Percentiles rank a stretch among this genome's conserved stretches.
Conservation (phyloP, 495 filamentous ascomycete genomes). For the Daldinia caldariorum region DNA sequence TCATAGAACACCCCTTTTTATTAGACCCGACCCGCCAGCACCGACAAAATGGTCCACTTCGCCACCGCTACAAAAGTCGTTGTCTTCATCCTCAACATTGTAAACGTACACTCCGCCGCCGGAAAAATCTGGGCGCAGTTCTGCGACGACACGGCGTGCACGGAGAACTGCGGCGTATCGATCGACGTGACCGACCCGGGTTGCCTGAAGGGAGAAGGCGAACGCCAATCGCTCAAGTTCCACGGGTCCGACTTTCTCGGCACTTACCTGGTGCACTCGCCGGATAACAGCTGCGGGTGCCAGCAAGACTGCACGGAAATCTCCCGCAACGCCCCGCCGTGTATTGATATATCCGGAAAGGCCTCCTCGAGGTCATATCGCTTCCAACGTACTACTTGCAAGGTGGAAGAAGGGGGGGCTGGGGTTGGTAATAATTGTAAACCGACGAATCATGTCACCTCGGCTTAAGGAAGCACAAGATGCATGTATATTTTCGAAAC, state of each 20-base stretch:
- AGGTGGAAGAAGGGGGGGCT: slow-evolving; percentile 16
- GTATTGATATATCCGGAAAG: slow-evolving; percentile 27
- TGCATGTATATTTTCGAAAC: not conserved
- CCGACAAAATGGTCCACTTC: not conserved
- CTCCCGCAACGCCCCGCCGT: slow-evolving; percentile 14
- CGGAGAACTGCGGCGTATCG: slow-evolving; percentile 29
- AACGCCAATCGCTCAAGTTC: slow-evolving; percentile 21
- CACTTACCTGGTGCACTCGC: slow-evolving; percentile 30
- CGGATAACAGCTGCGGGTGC: slow-evolving; percentile 22
- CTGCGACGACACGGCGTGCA: slow-evolving; percentile 32
- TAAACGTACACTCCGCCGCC: slow-evolving; percentile 7
- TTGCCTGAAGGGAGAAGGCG: slow-evolving; percentile 11
- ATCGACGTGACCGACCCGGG: slow-evolving; percentile 22
- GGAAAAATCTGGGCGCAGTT: slow-evolving; percentile 31
- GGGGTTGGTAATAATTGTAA: slow-evolving; percentile 27
- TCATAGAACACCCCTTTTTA: not conserved
- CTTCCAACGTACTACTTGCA: slow-evolving; percentile 30
- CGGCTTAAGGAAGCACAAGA: not conserved
- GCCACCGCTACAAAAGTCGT: not conserved
- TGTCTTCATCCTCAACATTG: not conserved
- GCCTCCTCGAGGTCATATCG: slow-evolving; percentile 19
- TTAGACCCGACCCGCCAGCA: not conserved
- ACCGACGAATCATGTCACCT: not conserved
- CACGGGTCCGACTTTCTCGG: slow-evolving; percentile 27
- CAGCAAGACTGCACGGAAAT: slow-evolving; percentile 36